phyloP scores from a whole-genome alignment of 2,329 filamentous ascomycete species.

The Cladosporium sphaerospermum region DNA sequence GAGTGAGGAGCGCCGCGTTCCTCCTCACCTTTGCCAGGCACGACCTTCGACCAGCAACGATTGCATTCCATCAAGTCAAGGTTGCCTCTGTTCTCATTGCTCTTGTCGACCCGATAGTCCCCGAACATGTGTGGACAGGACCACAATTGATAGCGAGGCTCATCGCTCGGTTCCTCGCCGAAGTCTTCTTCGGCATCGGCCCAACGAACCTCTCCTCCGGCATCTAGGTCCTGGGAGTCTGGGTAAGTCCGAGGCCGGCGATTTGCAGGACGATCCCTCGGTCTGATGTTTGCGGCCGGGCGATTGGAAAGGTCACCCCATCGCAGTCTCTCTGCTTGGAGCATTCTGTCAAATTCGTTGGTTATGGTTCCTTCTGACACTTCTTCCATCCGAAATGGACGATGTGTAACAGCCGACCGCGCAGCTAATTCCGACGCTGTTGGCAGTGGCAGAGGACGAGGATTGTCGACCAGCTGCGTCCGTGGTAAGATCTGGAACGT shows the following conservation, averaged over 20 bases:
- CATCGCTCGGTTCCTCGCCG: slow-evolving; percentile 31
- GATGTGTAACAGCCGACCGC: too few relatives aligned
- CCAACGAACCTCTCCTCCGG: slow-evolving; percentile 28
- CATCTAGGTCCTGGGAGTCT: slow-evolving; percentile 28
- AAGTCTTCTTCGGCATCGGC: slow-evolving; percentile 27
- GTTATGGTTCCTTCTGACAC: too few relatives aligned
- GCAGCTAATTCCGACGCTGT: too few relatives aligned
- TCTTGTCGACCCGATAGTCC: slow-evolving; percentile 6
- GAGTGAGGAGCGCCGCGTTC: neutral
- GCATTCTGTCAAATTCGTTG: too few relatives aligned
- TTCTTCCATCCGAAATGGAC: too few relatives aligned
- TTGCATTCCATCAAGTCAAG: slow-evolving; percentile 20
- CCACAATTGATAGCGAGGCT: slow-evolving; percentile 19
- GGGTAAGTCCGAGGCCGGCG: neutral
- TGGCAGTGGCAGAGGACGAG: too few relatives aligned
- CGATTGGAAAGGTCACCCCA: too few relatives aligned
- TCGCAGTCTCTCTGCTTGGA: too few relatives aligned
- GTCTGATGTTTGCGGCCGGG: neutral
- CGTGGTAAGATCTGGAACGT: too few relatives aligned
- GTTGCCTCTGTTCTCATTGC: slow-evolving; percentile 17
- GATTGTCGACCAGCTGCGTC: too few relatives aligned
- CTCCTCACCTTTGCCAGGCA: neutral
- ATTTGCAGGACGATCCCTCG: neutral
- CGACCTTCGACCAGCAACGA: slow-evolving; percentile 18
- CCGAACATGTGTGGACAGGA: slow-evolving; percentile 21